Evolutionary conservation across 2,329 filamentous ascomycete genomes (phyloP), one percentile per base, ranked within the genome.

Genomic region (Aureobasidium sp.): DNA sequence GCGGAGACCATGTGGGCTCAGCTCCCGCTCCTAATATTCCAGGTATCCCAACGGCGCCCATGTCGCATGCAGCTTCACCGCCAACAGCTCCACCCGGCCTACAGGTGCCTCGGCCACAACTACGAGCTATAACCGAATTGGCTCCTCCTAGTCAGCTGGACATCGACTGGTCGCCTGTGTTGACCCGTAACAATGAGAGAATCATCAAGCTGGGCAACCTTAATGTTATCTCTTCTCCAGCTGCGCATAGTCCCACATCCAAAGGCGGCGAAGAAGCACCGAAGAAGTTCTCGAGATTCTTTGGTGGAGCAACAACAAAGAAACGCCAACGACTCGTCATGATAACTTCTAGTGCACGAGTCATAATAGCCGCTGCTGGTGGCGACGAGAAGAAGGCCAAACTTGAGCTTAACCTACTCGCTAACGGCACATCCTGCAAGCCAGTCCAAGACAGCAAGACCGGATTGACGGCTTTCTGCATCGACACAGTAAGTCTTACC

Each of bases 351-450:
- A 91, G 89, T 68, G 94, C 89, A 14, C 86, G 94, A 47, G 88
- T 99, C 58, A 86, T 99, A 51, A 82, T 99, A 70, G 93, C 91
- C 13, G 90, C 94, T 5, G 88, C 92, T 29, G 92, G 93, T 7
- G 94, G 93, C 0, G 94, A 96, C 66, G 93, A 97, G 72, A 99
- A 99, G 77, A 92, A 94, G 73, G 84, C 91, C 25, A 99, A 99
- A 73, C 83, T 90, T 68, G 94, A 99, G 67, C 85, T 99, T 39
- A 90, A 90, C n/a, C 80, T 99, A 30, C 78, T 96, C 25, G 81
- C 82, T 2, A 79, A 87, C 2, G 91, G 90, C 59, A 90, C 86
- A 67, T 79, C 83, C 29, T 97, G 90, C 86, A 88, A 84, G 71
- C 91, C 82, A 58, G 90, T 89, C 67, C 83, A 87, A 49, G 94